Conservation (phyloP, 1,139 yeast genomes). For the Arxiozyma slooffiae region DNA sequence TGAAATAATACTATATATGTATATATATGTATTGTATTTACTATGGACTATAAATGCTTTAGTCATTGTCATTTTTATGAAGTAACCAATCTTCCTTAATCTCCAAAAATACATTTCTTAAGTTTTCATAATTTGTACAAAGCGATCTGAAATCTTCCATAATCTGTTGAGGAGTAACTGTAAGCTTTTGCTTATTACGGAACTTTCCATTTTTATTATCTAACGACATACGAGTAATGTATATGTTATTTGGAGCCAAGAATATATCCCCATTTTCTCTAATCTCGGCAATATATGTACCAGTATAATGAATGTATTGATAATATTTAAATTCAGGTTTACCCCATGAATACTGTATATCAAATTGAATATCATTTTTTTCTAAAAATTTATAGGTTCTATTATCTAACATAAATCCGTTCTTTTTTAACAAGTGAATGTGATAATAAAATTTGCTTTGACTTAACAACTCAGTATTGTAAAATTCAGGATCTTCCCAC, state of each 20-base stretch:
- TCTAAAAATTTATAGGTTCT: slow-evolving; percentile 59
- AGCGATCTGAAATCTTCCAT: slow-evolving; percentile 59
- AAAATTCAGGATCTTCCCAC: slow-evolving; percentile 51
- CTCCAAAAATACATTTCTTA: slow-evolving; percentile 47
- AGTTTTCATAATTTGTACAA: slow-evolving; percentile 43
- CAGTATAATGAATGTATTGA: slow-evolving; percentile 84
- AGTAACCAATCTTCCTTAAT: slow-evolving; percentile 43
- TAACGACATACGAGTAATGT: slow-evolving; percentile 58
- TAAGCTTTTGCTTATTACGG: slow-evolving; percentile 24
- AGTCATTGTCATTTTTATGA: not conserved
- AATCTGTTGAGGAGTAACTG: slow-evolving; percentile 58
- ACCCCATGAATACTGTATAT: slow-evolving; percentile 84
- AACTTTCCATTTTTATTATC: slow-evolving; percentile 22
- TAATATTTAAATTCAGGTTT: slow-evolving; percentile 70
- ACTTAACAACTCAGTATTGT: slow-evolving; percentile 32
- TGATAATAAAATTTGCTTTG: slow-evolving; percentile 51
- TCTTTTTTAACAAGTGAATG: slow-evolving; percentile 49
- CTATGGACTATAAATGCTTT: too few relatives aligned
- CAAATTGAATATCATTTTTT: slow-evolving; percentile 43
- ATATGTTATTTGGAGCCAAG: slow-evolving; percentile 72
- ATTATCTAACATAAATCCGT: slow-evolving; percentile 75
- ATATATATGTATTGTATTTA: not conserved
- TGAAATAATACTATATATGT: not conserved
- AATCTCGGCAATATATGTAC: slow-evolving; percentile 81
- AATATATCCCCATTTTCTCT: slow-evolving; percentile 72